Evolutionary conservation across 768 basidiomycete genomes (phyloP).

Genomic region (Kondoa subrosea): DNA sequence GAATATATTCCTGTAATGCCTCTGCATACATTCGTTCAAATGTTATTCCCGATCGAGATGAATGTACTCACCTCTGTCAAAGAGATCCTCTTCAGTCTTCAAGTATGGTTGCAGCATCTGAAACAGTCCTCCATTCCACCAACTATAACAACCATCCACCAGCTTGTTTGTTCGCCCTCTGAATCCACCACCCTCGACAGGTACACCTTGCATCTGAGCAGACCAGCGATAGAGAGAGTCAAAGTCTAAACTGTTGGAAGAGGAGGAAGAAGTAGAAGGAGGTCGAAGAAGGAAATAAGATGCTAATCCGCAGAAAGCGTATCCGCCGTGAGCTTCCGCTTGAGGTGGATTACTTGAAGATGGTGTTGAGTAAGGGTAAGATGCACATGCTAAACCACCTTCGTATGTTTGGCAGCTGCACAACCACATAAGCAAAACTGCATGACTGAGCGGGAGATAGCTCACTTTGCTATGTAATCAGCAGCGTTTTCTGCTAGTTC

Average conservation of each 20-base stretch:
- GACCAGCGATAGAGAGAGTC: conserved; percentile 58
- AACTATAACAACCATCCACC: conserved; percentile 99
- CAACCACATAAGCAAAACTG: not conserved
- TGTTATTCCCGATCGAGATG: not conserved
- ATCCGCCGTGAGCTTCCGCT: conserved; percentile 94
- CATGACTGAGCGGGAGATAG: not conserved
- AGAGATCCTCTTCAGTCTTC: conserved; percentile 28
- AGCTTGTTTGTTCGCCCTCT: conserved; percentile 86
- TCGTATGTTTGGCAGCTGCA: conserved; percentile 82
- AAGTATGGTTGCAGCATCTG: conserved; percentile 42
- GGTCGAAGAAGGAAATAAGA: conserved; percentile 46
- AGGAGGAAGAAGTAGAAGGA: not conserved
- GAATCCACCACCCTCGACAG: conserved; percentile 78
- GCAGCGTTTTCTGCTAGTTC: conserved; percentile 62
- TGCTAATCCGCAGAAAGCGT: conserved; percentile 83
- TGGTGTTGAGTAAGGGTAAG: conserved; percentile 44
- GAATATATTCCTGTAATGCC: conserved; percentile 75
- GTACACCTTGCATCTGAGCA: conserved; percentile 64
- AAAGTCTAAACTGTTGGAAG: conserved; percentile 38
- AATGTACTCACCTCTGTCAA: conserved; percentile 27
- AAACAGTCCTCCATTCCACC: conserved; percentile 94
- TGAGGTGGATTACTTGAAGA: conserved; percentile 45
- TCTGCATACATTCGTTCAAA: conserved; percentile 18
- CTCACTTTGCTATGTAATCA: conserved; percentile 49
- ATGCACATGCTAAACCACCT: conserved; percentile 74